These are phyloP conservation scores for Huiozyma naganishii DNA, from an alignment of 805 yeast species.

Conservation along the genomic window DNA sequence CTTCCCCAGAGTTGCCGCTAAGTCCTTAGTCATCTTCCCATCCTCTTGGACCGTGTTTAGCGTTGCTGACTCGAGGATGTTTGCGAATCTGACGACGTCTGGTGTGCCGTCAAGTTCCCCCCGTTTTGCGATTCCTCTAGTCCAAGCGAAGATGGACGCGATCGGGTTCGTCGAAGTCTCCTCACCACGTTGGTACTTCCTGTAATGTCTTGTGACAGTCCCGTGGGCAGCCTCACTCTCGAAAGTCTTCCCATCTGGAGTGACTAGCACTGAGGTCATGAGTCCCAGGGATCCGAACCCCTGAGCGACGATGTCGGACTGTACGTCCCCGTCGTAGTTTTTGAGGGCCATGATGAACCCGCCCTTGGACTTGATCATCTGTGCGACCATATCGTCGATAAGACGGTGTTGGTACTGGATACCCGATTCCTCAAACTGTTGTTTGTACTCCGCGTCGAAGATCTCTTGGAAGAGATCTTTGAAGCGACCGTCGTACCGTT, in stretches of 20 bases:
- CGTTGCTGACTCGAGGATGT: slow-evolving; percentile 54
- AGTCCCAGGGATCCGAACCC: slow-evolving; percentile 78
- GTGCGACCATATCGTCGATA: slow-evolving; percentile 84
- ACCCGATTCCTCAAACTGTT: slow-evolving; percentile 46
- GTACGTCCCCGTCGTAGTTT: slow-evolving; percentile 82
- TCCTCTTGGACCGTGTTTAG: slow-evolving; percentile 63
- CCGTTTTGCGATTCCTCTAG: slow-evolving; percentile 76
- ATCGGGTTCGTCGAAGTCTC: slow-evolving; percentile 79
- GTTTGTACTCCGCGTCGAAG: slow-evolving; percentile 47
- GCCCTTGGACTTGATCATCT: slow-evolving; percentile 77
- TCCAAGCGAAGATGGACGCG: slow-evolving; percentile 80
- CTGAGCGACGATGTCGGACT: slow-evolving; percentile 77
- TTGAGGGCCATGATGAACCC: slow-evolving; percentile 74
- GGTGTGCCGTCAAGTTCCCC: slow-evolving; percentile 67
- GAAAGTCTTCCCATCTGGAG: slow-evolving; percentile 79
- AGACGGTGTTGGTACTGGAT: slow-evolving; percentile 72
- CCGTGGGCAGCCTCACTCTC: slow-evolving; percentile 86
- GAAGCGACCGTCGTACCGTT: slow-evolving; percentile 74
- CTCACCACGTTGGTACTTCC: slow-evolving; percentile 72
- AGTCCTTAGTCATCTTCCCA: slow-evolving; percentile 73
- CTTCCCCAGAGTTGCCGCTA: slow-evolving; percentile 61
- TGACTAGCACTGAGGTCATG: slow-evolving; percentile 74
- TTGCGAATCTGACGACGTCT: slow-evolving; percentile 57
- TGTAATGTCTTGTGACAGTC: slow-evolving; percentile 77
- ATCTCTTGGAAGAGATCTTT: slow-evolving; percentile 68